A percentile compares a stretch with the other conserved stretches of the same genome.
Conservation (phyloP, 2,329 filamentous ascomycete genomes). For the Alternaria infectoria region DNA sequence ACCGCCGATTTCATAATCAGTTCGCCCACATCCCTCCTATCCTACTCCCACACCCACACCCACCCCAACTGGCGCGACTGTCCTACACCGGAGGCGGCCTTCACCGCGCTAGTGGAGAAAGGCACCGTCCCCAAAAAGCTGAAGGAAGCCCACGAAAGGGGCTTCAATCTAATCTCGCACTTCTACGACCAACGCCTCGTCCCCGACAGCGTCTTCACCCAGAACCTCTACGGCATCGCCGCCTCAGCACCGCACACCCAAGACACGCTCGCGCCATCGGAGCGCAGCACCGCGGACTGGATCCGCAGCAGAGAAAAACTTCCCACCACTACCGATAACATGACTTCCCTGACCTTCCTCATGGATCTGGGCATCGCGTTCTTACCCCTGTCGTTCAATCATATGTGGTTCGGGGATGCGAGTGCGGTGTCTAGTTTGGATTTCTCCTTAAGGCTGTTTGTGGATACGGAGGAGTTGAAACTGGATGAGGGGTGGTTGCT, state of each 20-base stretch:
- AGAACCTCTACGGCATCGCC: conserved; percentile 53
- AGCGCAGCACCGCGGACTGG: conserved; percentile 53
- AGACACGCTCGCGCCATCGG: conserved; percentile 47
- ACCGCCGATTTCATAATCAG: conserved; percentile 56
- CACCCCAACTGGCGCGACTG: conserved; percentile 37
- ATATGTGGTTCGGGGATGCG: conserved; percentile 54
- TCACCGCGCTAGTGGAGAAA: neutral
- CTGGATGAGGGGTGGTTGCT: conserved; percentile 50
- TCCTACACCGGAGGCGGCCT: conserved; percentile 4
- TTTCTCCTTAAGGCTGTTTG: conserved; percentile 57
- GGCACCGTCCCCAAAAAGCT: conserved; percentile 25
- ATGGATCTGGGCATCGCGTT: conserved; percentile 57
- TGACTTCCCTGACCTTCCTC: conserved; percentile 51
- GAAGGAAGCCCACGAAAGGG: conserved; percentile 22
- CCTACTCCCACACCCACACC: conserved; percentile 45
- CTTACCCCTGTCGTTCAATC: conserved; percentile 52
- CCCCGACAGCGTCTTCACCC: conserved; percentile 51
- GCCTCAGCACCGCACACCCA: conserved; percentile 45
- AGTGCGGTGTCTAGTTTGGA: conserved; percentile 57
- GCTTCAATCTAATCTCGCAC: conserved; percentile 38
- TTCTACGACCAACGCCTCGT: conserved; percentile 49
- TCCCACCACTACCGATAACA: conserved; percentile 36
- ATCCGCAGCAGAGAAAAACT: conserved; percentile 34
- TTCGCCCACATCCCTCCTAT: conserved; percentile 46
- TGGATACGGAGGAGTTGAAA: conserved; percentile 47